These are phyloP conservation scores for Saccharomycopsis javanensis DNA, from an alignment of 805 yeast species.

Conservation along the genomic window DNA sequence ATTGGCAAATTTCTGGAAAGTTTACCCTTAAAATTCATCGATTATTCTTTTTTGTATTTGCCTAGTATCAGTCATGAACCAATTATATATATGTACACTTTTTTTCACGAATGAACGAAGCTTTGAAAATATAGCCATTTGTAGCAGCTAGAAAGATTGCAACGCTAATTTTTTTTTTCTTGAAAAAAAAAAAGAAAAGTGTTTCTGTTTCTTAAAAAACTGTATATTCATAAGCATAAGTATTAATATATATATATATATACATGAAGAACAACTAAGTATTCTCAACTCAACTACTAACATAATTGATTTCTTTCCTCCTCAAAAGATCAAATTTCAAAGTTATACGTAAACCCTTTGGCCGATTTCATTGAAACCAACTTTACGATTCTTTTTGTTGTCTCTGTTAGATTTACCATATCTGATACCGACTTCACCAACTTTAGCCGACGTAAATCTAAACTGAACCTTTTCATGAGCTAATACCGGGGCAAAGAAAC, in stretches of 20 bases:
- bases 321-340: background rate
- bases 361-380: constrained; percentile 63
- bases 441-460: constrained; percentile 67
- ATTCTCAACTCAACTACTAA: too few relatives aligned
- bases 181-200: too few relatives aligned
- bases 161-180: too few relatives aligned
- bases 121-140: too few relatives aligned
- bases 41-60: background rate
- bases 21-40: background rate
- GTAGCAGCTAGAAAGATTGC: too few relatives aligned
- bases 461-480: constrained; percentile 64
- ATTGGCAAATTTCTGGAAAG: constrained; percentile 2
- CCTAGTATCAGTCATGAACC: background rate
- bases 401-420: constrained; percentile 90
- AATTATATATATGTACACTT: background rate
- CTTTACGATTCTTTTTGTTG: constrained; percentile 69
- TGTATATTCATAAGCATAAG: background rate
- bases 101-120: background rate
- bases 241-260: background rate
- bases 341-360: constrained; percentile 29
- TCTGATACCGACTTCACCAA: constrained; percentile 82
- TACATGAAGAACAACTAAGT: background rate
- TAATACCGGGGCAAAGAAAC: constrained; percentile 45
- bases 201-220: background rate
- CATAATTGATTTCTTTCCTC: too few relatives aligned